Base-by-base conservation (phyloP, 176 grass and related monocot species). In the Oropetium thomaeum region DNA sequence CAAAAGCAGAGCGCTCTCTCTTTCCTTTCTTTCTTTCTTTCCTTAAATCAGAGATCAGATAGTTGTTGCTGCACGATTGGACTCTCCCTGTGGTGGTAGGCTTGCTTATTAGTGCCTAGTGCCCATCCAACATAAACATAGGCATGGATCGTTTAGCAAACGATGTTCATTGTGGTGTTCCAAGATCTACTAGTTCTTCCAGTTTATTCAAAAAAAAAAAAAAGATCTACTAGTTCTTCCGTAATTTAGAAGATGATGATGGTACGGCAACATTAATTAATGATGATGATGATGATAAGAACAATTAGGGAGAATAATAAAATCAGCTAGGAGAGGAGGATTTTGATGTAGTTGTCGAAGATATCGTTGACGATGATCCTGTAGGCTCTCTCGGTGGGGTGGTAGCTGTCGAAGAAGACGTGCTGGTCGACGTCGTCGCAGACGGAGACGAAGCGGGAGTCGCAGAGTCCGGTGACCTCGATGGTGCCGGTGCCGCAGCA, bases 321-420 rank as follows among this genome's bases (percentile, higher is more conserved):
- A 1, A 51, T 51, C 20, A 51, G 19, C 35, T 37, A 41, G 39
- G 7, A 79, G 15, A 67, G 0, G 9, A 92, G 52, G 4, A 67
- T 3, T 5, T 80, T 2, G 1, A 82, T 38, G 70, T 92, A 83
- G 68, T 83, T 81, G 25, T 92, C 57, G 40, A 85, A 81, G 29
- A 92, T 88, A 65, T 81, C 19, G 20, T 87, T 52, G 43, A 98
- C 86, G 22, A 98, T 74, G 48, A 89, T 74, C 48, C 82, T 86
- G 89, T 92, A 97, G 0, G 87, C 84, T 38, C 57, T 33, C 69
- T 97, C 62, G 2, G 93, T 97, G 4, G 93, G 93, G 67, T 97
- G 93, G 67, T 82, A 92, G 81, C 91, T 94, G 45, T 98, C 95
- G 79, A 92, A 98, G 69, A 98, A 98, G 34, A 98, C 84, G 54